Base-by-base conservation (phyloP, 2,329 filamentous ascomycete genomes). In the Fusarium avenaceum region DNA sequence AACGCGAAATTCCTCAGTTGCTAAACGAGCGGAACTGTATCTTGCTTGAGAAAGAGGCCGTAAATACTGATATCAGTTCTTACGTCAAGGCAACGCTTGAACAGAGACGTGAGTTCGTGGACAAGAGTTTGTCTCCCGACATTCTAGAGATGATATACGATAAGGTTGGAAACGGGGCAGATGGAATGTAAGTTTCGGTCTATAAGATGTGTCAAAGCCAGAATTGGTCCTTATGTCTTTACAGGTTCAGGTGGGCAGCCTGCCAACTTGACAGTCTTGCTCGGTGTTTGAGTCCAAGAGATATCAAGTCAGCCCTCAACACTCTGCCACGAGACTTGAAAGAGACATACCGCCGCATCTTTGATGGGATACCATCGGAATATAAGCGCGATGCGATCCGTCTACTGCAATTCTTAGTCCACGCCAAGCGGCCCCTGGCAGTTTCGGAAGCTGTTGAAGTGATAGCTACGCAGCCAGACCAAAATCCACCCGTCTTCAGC, bases 171-270 rank as follows among this genome's bases (percentile, higher is more conserved):
- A 56, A 59, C 30, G 35, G 71, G 7, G 70, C 75, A 38, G 59
- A 74, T 28, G 76, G 75, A 38, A 78, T 77, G 75, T 77, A 67
- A 70, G 74, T 35, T 50, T n/a, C n/a, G 3, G 2, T 11, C n/a
- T 35, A 46, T 28, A 22, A 19, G 20, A 43, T 13, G 13, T 39
- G 7, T 19, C 6, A 38, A n/a, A 10, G 32, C 7, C 6, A 35
- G 32, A 35, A 6, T 20, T 17, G 4, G 7, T 26, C 3, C 40
- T 53, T 10, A 53, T 7, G 4, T 2, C 17, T 17, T 4, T 14
- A 35, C 22, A 53, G 50, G 50, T 53, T 53, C 9, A 35, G 39
- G 32, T 53, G 28, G 50, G 50, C 50, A 28, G 50, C 50, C 24
- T 44, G 50, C 7, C 39, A 53, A 20, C 30, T 53, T 3, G 39